Conservation (phyloP, 2,329 filamentous ascomycete genomes). For the Cladosporium colombiae region DNA sequence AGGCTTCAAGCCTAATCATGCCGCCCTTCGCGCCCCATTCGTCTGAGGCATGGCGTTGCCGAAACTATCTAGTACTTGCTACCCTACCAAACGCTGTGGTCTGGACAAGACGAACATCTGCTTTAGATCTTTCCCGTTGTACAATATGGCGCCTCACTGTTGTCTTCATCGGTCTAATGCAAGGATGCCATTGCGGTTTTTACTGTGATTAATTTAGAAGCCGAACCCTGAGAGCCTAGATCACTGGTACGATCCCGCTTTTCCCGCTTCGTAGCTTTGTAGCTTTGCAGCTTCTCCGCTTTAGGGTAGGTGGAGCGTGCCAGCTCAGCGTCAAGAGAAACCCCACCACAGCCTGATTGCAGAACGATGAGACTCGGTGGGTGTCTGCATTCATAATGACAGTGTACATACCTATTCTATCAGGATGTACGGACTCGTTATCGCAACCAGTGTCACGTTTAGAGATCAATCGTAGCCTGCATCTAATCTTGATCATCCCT, state of each 20-base stretch:
- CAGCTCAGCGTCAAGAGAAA: neutral
- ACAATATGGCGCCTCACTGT: neutral
- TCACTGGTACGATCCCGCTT: neutral
- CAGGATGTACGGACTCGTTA: neutral
- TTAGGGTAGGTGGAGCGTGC: neutral
- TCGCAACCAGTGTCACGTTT: too few species aligned
- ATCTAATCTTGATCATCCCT: too few species aligned
- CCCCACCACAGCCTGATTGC: neutral
- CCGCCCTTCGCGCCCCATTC: neutral
- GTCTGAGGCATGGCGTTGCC: neutral
- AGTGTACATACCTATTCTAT: neutral
- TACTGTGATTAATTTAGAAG: neutral
- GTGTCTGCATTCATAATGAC: neutral
- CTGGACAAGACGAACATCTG: neutral
- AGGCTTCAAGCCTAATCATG: neutral
- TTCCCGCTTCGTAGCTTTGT: constrained; percentile 7
- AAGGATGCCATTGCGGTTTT: neutral
- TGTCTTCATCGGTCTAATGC: neutral
- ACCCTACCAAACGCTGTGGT: neutral
- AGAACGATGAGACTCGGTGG: neutral
- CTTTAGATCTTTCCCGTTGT: neutral
- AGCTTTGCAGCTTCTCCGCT: neutral
- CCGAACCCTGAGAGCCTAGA: neutral
- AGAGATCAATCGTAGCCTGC: too few species aligned
- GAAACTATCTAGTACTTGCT: neutral